Evolutionary conservation across 257 asterid species (phyloP), one percentile per base, ranked within the genome.

Genomic region (Salvia rosmarinus): DNA sequence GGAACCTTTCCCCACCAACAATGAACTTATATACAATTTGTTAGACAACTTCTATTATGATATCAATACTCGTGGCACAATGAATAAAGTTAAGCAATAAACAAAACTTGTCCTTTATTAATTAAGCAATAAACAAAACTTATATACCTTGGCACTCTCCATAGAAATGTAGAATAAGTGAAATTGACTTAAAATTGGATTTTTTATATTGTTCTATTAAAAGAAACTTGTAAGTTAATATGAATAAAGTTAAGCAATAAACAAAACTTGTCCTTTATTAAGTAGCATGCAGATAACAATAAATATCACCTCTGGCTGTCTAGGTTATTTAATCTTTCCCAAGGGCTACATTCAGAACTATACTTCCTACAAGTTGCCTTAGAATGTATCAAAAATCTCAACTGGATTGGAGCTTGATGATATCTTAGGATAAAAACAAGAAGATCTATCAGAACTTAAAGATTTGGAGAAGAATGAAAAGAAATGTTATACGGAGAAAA

Each of bases 391-490:
- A 35, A 55, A 55, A 28, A 35, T 59, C 39, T 40, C 58, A 50
- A 25, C 16, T 40, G 32, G 50, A 42, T n/a, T 28, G 35, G 35
- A 70, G 68, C 37, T 14, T 23, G 58, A 54, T 43, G 49, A 43
- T 17, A 20, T 8, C 10, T 7, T 6, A 50, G 34, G 20, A 30
- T 34, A 25, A 63, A 25, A 47, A 25, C 16, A 11, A 40, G 14
- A 16, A 42, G 43, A 42, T 2, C 49, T 37, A n/a, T 13, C 5
- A 21, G 56, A 62, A 62, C 50, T 21, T 50, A 39, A n/a, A n/a
- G 68, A 46, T 43, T 4, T 66, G 32, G 46, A 56, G 74, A 56
- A 46, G 68, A 74, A 30, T 65, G 50, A 43, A 35, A 57, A 28
- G 35, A 74, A 32, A 55, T 52, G 9, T 61, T 20, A 32, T 46